Evolutionary conservation across 768 basidiomycete genomes (phyloP), one percentile per base, ranked within the genome.

Genomic region (Coprinopsis sp.): DNA sequence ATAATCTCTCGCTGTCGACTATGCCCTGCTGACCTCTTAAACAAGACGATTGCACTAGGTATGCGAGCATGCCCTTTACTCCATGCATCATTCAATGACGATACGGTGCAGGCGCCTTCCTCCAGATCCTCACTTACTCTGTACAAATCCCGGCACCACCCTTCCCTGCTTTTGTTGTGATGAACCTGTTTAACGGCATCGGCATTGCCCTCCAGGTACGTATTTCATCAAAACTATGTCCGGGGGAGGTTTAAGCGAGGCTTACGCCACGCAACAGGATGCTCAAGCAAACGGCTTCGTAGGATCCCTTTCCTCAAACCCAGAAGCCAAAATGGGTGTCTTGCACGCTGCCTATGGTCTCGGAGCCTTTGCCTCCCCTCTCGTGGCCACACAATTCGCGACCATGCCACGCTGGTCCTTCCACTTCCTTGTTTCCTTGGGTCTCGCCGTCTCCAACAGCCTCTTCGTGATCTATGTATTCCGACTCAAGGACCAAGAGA

Each of bases 301-400:
- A 10, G 84, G 81, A 3, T 72, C 67, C 33, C 63, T 86, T 6
- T 72, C 72, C n/a, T n/a, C n/a, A n/a, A 73, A 79, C 34, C 59
- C 79, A 0, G 73, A 79, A 48, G 58, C 65, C 0, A 87, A 87
- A 58, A 86, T 90, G 81, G 79, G 85, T 4, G 38, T 88, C 13
- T 56, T 86, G 14, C 81, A 84, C 52, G 82, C 82, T 7, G 69
- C 74, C 2, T 87, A 86, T 54, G 84, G 84, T 72, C 65, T 74
- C 0, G 86, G 86, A 1, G 85, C 85, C 2, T 65, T 87, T 8
- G 68, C 69, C 7, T 63, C 90, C 0, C 92, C 92, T 2, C 72
- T 94, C 14, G 79, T 84, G 0, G 76, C 91, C 0, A 94, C 92
- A 0, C 86, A 91, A 47, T 93, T 94, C 53, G 71, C 87, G 0